phyloP scores from a whole-genome alignment of 2,329 filamentous ascomycete genomes.

The Malbranchea zuffiana region DNA sequence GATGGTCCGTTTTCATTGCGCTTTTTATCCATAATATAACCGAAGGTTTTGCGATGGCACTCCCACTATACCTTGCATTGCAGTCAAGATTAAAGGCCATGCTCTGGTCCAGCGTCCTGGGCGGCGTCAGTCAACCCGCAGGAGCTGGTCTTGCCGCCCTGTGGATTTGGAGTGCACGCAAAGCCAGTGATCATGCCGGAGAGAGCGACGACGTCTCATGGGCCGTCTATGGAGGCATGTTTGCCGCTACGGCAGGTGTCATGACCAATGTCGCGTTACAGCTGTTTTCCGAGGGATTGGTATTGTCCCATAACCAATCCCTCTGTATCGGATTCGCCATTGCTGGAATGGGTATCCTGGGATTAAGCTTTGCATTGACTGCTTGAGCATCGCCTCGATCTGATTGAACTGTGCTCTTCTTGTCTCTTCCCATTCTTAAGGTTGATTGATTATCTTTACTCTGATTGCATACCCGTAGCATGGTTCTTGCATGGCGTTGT shows the following conservation, averaged over 20 bases:
- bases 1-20: constrained; percentile 86
- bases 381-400: constrained; percentile 38
- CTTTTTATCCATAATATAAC: constrained; percentile 97
- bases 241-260: constrained; percentile 81
- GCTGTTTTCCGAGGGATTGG: constrained; percentile 75
- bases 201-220: constrained; percentile 39
- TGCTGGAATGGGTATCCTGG: constrained; percentile 69
- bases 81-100: constrained; percentile 71
- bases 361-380: constrained; percentile 75
- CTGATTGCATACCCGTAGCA: too few relatives aligned
- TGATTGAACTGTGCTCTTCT: too few relatives aligned
- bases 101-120: constrained; percentile 69
- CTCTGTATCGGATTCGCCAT: constrained; percentile 31
- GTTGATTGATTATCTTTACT: too few relatives aligned
- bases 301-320: constrained; percentile 48
- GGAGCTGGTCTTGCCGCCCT: constrained; percentile 74
- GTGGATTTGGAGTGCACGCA: constrained; percentile 66
- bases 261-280: constrained; percentile 91
- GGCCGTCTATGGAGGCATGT: constrained; percentile 52
- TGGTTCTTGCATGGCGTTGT: too few relatives aligned
- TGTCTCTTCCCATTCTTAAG: too few relatives aligned
- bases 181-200: constrained; percentile 20
- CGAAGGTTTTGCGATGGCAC: constrained; percentile 86
- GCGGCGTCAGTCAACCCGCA: constrained; percentile 75
- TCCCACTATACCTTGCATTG: constrained; percentile 86